Conservation (phyloP, 139 green algal species). For the Choricystis sp. region DNA sequence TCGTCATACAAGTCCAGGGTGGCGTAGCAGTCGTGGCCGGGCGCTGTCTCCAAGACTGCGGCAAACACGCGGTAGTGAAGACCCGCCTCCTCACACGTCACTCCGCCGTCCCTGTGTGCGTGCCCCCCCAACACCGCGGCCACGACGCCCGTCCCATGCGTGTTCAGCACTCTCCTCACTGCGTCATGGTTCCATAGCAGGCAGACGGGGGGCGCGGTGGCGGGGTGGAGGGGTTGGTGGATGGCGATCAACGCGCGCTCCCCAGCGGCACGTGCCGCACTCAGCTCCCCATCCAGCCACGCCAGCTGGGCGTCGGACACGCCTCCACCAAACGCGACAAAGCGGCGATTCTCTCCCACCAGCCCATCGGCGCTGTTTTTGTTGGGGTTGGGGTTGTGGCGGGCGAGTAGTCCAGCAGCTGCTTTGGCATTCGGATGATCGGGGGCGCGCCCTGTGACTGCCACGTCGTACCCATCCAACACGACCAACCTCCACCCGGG, state of each 20-base stretch:
- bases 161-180: conserved; percentile 4
- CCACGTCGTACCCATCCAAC: conserved; percentile 63
- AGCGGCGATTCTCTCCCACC: conserved; percentile 32
- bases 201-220: conserved; percentile 24
- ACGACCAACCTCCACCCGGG: conserved; percentile 45
- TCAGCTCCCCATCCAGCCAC: conserved; percentile 42
- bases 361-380: conserved; percentile 46
- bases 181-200: conserved; percentile 58
- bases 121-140: conserved; percentile 45
- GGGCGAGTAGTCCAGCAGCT: conserved; percentile 24
- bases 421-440: conserved; percentile 31
- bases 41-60: conserved; percentile 46
- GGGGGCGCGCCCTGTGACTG: conserved; percentile 25
- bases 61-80: conserved; percentile 49
- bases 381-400: conserved; percentile 51
- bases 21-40: conserved; percentile 2
- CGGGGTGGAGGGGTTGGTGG: conserved; percentile 27
- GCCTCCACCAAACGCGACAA: conserved; percentile 71
- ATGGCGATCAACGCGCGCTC: conserved; percentile 32
- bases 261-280: conserved; percentile 1
- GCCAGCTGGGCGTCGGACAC: conserved; percentile 40
- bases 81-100: conserved; percentile 20
- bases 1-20: not conserved
- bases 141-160: conserved; percentile 12
- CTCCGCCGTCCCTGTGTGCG: conserved; percentile 24